Evolutionary conservation across 768 basidiomycete genomes (phyloP).

Genomic region (Lactifluus pinguis): DNA sequence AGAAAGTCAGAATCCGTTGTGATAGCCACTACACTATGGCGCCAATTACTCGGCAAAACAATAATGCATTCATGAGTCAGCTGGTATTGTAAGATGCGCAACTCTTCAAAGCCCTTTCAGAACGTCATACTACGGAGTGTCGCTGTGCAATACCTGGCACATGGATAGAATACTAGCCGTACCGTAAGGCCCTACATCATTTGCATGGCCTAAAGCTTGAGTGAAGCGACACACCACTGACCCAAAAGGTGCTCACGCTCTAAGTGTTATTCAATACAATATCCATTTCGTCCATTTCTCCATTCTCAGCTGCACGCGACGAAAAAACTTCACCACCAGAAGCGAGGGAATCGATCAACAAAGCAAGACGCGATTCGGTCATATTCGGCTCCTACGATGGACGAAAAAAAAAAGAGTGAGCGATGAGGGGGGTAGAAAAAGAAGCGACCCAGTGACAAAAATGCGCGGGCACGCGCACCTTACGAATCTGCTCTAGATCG

Average conservation of each 20-base stretch:
- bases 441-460: neutral
- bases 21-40: conserved; percentile 20
- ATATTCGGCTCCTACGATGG: conserved; percentile 52
- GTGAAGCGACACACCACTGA: neutral
- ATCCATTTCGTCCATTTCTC: conserved; percentile 59
- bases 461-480: conserved; percentile 36
- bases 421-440: conserved; percentile 18
- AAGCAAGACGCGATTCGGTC: conserved; percentile 52
- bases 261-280: conserved; percentile 42
- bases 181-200: neutral
- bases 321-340: conserved; percentile 69
- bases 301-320: conserved; percentile 22
- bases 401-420: neutral
- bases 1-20: conserved; percentile 14
- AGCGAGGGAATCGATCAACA: conserved; percentile 77
- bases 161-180: neutral
- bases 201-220: neutral
- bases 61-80: neutral
- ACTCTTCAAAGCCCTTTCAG: neutral
- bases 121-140: neutral
- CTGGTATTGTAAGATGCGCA: neutral
- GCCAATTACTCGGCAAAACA: neutral
- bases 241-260: neutral
- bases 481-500: conserved; percentile 76
- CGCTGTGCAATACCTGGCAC: neutral